Conservation (phyloP, 2,329 filamentous ascomycete species). For the Macrophomina pseudophaseolina region DNA sequence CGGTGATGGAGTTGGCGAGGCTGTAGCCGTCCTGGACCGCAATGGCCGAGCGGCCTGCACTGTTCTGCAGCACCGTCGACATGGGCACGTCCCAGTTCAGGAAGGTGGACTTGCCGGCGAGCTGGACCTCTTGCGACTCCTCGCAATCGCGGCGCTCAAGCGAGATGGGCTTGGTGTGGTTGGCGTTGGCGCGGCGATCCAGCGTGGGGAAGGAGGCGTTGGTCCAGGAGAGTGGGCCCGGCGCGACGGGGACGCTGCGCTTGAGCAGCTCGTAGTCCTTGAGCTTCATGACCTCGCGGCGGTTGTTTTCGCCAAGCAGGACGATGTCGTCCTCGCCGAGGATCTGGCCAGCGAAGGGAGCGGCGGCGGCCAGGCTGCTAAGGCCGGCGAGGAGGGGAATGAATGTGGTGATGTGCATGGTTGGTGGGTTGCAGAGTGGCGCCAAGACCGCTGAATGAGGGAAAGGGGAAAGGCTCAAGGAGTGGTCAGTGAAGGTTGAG, state of each 20-base stretch:
- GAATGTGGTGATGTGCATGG: not conserved
- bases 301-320: constrained; percentile 5
- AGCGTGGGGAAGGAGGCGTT: not conserved
- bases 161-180: not conserved
- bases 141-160: not conserved
- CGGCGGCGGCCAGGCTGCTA: constrained; percentile 5
- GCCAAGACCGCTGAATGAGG: not conserved
- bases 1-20: constrained; percentile 29
- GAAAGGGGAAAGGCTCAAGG: not conserved
- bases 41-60: not conserved
- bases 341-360: not conserved
- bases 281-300: constrained; percentile 5
- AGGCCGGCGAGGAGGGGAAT: not conserved
- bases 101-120: not conserved
- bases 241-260: not conserved
- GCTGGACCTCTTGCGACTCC: not conserved
- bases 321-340: constrained; percentile 6
- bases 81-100: constrained; percentile 14
- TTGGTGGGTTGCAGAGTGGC: not conserved
- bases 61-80: not conserved
- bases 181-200: not conserved
- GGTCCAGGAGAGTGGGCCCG: not conserved
- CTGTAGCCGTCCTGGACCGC: constrained; percentile 26
- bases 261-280: not conserved
- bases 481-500: not conserved